Evolutionary conservation across 1,139 yeast genomes (phyloP), one percentile per base, ranked within the genome.

Genomic region (Arxiozyma slooffiae): DNA sequence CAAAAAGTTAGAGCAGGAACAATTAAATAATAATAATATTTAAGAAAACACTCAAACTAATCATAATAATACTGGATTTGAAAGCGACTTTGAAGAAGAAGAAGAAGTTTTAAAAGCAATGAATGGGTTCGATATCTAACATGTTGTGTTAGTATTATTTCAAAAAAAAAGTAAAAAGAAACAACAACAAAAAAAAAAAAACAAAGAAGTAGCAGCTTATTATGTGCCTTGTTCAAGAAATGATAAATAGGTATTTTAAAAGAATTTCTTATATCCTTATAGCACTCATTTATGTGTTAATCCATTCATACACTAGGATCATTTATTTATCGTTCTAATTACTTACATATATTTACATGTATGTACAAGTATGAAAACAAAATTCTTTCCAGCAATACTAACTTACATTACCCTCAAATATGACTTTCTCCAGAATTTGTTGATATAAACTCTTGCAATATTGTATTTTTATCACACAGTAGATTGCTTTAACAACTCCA

Each of bases 41-140:
- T 30, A 14, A n/a, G n/a, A 11, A 3, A 18, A 16, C 11, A 41
- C 16, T 17, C n/a, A 16, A 3, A 18, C 38, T 9, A 14, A 11
- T 8, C 30, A 21, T 16, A 4, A 20, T 16, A 22, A 26, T 6
- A 41, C 26, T 41, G 7, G 14, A 40, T 41, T 7, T 26, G 36
- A 52, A 11, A 55, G 53, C 22, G 50, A 49, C 5, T 50, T 54
- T 26, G 57, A 54, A 14, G 64, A 58, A 36, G 66, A 63, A 41
- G 60, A 60, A 44, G 65, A 60, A 21, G 66, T 60, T 9, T 26
- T 62, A 51, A 60, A 57, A 22, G 59, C 54, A 23, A 57, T 63
- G 63, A 55, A 55, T 46, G 65, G 60, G 26, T 44, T 59, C 46
- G 66, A 58, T 18, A 40, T 30, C 17, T 46, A 30, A 30, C 7